A percentile compares a stretch with the other conserved stretches of the same genome.
phyloP scores from a whole-genome alignment of 495 filamentous ascomycete genomes.

The Achaetomiella virescens region DNA sequence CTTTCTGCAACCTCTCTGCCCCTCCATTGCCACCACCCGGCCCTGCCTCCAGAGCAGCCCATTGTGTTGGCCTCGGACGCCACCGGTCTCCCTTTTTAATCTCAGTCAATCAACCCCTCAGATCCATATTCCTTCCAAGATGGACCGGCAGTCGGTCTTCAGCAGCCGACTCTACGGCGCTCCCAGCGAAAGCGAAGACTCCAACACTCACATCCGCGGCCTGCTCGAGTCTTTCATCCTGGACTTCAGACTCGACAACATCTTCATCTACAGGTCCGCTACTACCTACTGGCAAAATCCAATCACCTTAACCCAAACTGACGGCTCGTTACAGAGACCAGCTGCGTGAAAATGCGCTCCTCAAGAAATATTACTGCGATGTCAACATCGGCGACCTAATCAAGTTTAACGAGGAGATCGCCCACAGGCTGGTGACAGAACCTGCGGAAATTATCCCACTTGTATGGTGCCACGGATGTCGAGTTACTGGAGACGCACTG shows the following conservation, averaged over 20 bases:
- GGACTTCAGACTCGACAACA: slow-evolving; percentile 91
- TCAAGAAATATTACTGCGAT: slow-evolving; percentile 95
- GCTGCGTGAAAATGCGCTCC: slow-evolving; percentile 87
- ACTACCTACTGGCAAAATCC: background rate
- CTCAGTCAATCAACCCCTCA: background rate
- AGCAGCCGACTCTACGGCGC: slow-evolving; percentile 49
- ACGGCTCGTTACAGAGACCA: slow-evolving; percentile 64
- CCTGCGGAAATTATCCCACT: slow-evolving; percentile 90
- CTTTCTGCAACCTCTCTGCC: slow-evolving; percentile 11
- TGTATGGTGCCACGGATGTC: slow-evolving; percentile 41
- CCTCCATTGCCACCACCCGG: slow-evolving; percentile 19
- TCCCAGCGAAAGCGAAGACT: slow-evolving; percentile 49
- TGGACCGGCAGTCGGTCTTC: slow-evolving; percentile 89
- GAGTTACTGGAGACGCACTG: slow-evolving; percentile 11
- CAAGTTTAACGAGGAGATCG: slow-evolving; percentile 93
- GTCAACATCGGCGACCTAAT: slow-evolving; percentile 95
- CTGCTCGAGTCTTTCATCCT: slow-evolving; percentile 79
- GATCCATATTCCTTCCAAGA: slow-evolving; percentile 27
- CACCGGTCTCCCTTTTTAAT: too few species aligned
- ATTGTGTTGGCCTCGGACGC: background rate
- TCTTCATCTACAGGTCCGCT: slow-evolving; percentile 78
- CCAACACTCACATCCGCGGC: slow-evolving; percentile 51
- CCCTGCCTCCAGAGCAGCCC: background rate
- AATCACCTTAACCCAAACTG: background rate
- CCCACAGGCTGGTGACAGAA: slow-evolving; percentile 82